A percentile compares a stretch with the other conserved stretches of the same genome.
Evolutionary conservation across 1,139 yeast genomes (phyloP).

Genomic region (Scheffersomyces titani): DNA sequence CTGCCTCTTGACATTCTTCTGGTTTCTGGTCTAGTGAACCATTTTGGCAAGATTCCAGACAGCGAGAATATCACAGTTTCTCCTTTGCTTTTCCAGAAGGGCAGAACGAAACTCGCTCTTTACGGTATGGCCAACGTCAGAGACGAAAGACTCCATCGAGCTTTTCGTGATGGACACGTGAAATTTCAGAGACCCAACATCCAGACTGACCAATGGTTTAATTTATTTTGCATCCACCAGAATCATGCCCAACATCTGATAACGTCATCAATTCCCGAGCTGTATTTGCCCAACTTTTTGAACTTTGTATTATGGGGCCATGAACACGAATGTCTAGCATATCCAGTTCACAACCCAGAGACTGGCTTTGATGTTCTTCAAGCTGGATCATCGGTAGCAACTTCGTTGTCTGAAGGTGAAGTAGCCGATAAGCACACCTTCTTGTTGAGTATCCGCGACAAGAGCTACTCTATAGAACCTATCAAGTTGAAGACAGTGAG

Average conservation of each 20-base stretch:
- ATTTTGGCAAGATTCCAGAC: conserved; percentile 82
- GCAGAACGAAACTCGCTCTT: conserved; percentile 75
- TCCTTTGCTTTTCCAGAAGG: conserved; percentile 85
- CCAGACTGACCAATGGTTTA: conserved; percentile 73
- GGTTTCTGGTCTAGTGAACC: conserved; percentile 81
- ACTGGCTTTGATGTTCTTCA: conserved; percentile 80
- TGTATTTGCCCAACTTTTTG: conserved; percentile 75
- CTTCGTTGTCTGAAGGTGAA: conserved; percentile 87
- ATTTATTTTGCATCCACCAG: conserved; percentile 88
- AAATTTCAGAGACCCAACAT: conserved; percentile 72
- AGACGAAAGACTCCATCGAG: conserved; percentile 82
- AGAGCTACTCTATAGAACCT: conserved; percentile 62
- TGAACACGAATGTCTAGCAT: conserved; percentile 91
- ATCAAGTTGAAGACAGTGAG: conserved; percentile 72
- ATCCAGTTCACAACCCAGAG: conserved; percentile 63
- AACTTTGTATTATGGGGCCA: conserved; percentile 96
- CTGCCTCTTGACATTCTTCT: conserved; percentile 86
- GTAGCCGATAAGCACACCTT: conserved; percentile 74
- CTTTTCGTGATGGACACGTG: conserved; percentile 80
- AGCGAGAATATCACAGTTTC: conserved; percentile 71
- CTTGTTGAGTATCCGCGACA: conserved; percentile 62
- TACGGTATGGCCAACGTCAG: conserved; percentile 89
- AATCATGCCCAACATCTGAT: conserved; percentile 80
- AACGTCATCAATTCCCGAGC: conserved; percentile 83
- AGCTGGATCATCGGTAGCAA: conserved; percentile 94